Evolutionary conservation across 2,329 filamentous ascomycete species (phyloP), one percentile per base, ranked within the genome.

Genomic region (Myriosclerotinia scirpicola): DNA sequence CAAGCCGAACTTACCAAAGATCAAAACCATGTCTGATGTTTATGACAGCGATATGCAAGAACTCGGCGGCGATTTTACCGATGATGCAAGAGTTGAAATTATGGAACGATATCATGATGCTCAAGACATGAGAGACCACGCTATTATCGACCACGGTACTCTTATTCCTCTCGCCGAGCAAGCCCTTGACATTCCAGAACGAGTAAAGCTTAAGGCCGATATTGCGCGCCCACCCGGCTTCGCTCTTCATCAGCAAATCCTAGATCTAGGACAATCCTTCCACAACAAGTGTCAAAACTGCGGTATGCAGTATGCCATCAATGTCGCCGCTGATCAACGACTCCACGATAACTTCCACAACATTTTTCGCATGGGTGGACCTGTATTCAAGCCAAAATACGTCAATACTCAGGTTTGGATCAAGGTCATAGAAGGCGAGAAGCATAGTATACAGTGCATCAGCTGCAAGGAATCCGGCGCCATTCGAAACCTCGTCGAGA

Each of bases 181-280:
- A 20, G 30, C 58, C 30, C 44, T 60, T 9, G 58, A 60, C 5
- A 48, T 48, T 11, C 58, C 58, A 20, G 44, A 48, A 12, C 58
- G 58, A 4, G 58, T 42, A 50, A 67, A 54, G n/a, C 52, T 65
- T n/a, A 40, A 60, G 34, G 40, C 42, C n/a, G 34, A 58, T 30
- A n/a, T 56, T 8, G 42, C 53, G 17, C 52, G 38, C 14, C 53
- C 62, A 2, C 50, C 30, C 34, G 42, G 42, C 8, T 58, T 58
- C 54, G 42, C 58, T 22, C 58, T 60, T 26, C 58, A 38, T 17
- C 62, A 65, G 20, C 67, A 68, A 63, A 66, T 65, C 9, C 48
- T 73, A 38, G 69, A 71, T 38, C 61, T 73, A 1, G 70, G 72
- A 2, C 62, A 67, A 34, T 42, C 61, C 4, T 54, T 64, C 5